Conservation (phyloP, 345 rosid genomes). For the Salix suchowensis region DNA sequence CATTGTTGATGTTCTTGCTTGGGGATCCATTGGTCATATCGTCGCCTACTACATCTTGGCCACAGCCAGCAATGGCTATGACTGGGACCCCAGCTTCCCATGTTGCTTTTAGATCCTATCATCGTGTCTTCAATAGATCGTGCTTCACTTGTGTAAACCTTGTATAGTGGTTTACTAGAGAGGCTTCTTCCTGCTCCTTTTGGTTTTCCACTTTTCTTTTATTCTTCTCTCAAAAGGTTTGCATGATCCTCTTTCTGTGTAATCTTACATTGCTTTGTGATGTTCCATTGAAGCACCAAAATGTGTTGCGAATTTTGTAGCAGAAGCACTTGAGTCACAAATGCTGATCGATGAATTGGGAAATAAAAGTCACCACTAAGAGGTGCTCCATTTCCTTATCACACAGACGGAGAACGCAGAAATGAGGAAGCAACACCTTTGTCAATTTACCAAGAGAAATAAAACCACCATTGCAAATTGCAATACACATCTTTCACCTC, state of each 20-base stretch:
- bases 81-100: conserved; percentile 23
- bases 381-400: too few species aligned
- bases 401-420: too few species aligned
- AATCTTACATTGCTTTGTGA: not conserved
- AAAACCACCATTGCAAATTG: too few species aligned
- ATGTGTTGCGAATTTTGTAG: not conserved
- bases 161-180: conserved; percentile 6
- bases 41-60: conserved; percentile 97
- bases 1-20: conserved; percentile 93
- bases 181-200: not conserved
- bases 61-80: conserved; percentile 89
- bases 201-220: not conserved
- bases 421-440: too few species aligned
- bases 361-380: too few species aligned
- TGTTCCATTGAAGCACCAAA: not conserved
- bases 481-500: too few species aligned
- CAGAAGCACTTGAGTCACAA: too few species aligned
- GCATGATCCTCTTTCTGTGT: not conserved
- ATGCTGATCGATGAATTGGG: too few species aligned
- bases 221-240: not conserved
- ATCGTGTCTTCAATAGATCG: not conserved
- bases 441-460: too few species aligned
- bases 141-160: not conserved
- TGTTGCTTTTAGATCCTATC: conserved; percentile 2
- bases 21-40: conserved; percentile 98